A percentile compares a stretch with the other conserved stretches of the same genome.
Evolutionary conservation across 306 rosid species (phyloP).

Genomic region (Prunus armeniaca): DNA sequence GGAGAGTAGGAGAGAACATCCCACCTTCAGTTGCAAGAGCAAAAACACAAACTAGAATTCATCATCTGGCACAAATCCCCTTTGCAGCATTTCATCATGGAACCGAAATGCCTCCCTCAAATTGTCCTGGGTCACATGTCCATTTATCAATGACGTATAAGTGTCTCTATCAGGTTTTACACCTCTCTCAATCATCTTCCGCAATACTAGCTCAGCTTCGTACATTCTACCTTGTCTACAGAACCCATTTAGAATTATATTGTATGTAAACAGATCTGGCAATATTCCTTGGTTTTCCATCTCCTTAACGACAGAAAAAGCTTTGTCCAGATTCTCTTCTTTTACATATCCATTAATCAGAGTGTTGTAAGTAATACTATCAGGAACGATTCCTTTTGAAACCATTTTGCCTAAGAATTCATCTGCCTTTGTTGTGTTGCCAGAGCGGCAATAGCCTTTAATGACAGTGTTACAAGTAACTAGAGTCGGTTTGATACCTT

Average conservation of each 20-base stretch:
- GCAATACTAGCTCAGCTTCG: conserved; percentile 69
- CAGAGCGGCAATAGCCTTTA: conserved; percentile 75
- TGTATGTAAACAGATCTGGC: conserved; percentile 69
- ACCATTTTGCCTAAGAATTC: conserved; percentile 63
- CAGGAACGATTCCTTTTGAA: conserved; percentile 65
- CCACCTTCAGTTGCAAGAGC: conserved; percentile 30
- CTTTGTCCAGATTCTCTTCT: conserved; percentile 69
- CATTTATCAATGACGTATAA: conserved; percentile 72
- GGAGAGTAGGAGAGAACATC: conserved; percentile 14
- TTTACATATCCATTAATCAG: conserved; percentile 67
- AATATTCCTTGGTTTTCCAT: conserved; percentile 72
- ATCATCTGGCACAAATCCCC: conserved; percentile 91
- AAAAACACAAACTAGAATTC: conserved; percentile 39
- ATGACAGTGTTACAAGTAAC: conserved; percentile 72
- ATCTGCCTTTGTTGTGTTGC: conserved; percentile 51
- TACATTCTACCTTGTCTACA: conserved; percentile 72
- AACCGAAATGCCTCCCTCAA: conserved; percentile 78
- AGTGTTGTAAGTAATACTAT: conserved; percentile 75
- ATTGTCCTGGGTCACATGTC: conserved; percentile 77
- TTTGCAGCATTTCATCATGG: conserved; percentile 91
- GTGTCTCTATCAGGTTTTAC: conserved; percentile 75
- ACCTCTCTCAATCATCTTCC: conserved; percentile 73
- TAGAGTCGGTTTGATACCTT: conserved; percentile 59
- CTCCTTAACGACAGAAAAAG: conserved; percentile 48
- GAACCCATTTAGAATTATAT: conserved; percentile 65